A percentile compares a stretch with the other conserved stretches of the same genome.
Conservation (phyloP, 352 stramenopile species). For the Phytophthora ohioensis region DNA sequence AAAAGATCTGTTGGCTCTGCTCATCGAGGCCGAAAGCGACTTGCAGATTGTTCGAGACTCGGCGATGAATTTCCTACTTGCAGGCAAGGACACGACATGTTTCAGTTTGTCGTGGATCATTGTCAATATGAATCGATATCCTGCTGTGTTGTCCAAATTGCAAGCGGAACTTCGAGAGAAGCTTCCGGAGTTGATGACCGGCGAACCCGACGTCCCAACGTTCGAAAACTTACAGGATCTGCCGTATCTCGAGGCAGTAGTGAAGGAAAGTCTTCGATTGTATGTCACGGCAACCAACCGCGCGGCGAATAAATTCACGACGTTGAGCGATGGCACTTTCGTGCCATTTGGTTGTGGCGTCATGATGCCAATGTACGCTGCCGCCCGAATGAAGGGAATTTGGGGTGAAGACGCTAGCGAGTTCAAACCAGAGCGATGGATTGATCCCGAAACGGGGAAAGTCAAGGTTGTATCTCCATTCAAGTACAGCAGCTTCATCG, state of each 20-base stretch:
- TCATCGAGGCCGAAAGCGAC: too few relatives aligned
- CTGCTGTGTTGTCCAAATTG: slow-evolving; percentile 44
- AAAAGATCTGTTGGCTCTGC: too few relatives aligned
- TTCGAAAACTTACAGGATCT: slow-evolving; percentile 51
- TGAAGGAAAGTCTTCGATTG: slow-evolving; percentile 66
- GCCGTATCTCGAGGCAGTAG: slow-evolving; percentile 49
- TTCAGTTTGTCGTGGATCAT: slow-evolving; percentile 58
- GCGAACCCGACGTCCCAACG: background rate
- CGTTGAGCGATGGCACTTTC: slow-evolving; percentile 48
- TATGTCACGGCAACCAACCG: slow-evolving; percentile 38
- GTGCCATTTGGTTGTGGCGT: slow-evolving; percentile 36
- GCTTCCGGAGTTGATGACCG: slow-evolving; percentile 33
- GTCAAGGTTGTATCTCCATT: slow-evolving; percentile 43
- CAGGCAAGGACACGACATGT: too few relatives aligned
- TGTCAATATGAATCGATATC: slow-evolving; percentile 54
- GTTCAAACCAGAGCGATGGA: slow-evolving; percentile 46
- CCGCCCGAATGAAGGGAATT: slow-evolving; percentile 39
- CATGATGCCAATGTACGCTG: slow-evolving; percentile 48
- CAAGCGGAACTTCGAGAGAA: slow-evolving; percentile 33
- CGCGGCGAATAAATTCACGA: too few relatives aligned
- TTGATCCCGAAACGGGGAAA: slow-evolving; percentile 41
- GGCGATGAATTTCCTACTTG: too few relatives aligned
- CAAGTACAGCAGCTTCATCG: slow-evolving; percentile 44
- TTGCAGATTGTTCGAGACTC: too few relatives aligned
- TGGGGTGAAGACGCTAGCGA: slow-evolving; percentile 46